phyloP scores from a whole-genome alignment of 2,329 filamentous ascomycete species.

The Cordyceps militaris region DNA sequence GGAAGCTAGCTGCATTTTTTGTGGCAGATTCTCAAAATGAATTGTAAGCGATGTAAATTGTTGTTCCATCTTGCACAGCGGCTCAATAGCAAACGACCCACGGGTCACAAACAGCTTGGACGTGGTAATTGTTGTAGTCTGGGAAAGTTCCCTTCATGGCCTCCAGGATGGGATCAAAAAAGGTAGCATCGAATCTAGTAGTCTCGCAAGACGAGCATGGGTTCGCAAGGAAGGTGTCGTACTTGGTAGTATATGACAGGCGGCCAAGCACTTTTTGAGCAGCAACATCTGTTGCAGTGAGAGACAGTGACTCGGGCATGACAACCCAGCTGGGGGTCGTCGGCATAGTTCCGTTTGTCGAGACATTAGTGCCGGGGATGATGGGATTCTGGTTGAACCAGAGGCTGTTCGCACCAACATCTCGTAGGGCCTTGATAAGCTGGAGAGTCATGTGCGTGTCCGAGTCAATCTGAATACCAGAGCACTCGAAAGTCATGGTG shows the following conservation, averaged over 20 bases:
- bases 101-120: constrained; percentile 31
- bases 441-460: constrained; percentile 34
- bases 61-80: constrained; percentile 7
- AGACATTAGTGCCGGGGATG: constrained; percentile 26
- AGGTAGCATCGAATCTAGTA: constrained; percentile 28
- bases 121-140: constrained; percentile 30
- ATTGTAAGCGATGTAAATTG: constrained; percentile 1
- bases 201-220: constrained; percentile 31
- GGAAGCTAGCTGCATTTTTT: constrained; percentile 7
- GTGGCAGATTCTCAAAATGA: constrained; percentile 3
- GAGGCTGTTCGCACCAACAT: constrained; percentile 31
- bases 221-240: constrained; percentile 30
- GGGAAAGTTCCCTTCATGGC: constrained; percentile 33
- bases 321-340: constrained; percentile 29
- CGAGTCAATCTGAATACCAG: constrained; percentile 30
- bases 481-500: constrained; percentile 31
- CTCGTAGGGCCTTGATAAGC: constrained; percentile 31
- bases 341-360: constrained; percentile 22
- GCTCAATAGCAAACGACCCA: constrained; percentile 29
- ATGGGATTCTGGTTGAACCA: constrained; percentile 34
- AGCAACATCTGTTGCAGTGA: constrained; percentile 27
- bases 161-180: constrained; percentile 32
- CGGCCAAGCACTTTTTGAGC: constrained; percentile 28
- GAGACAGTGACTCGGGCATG: constrained; percentile 32
- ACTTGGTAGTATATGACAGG: constrained; percentile 31